These are phyloP conservation scores for Syncephalis plumigaleata DNA, from an alignment of 371 early-diverging fungal genomes.

Conservation along the genomic window DNA sequence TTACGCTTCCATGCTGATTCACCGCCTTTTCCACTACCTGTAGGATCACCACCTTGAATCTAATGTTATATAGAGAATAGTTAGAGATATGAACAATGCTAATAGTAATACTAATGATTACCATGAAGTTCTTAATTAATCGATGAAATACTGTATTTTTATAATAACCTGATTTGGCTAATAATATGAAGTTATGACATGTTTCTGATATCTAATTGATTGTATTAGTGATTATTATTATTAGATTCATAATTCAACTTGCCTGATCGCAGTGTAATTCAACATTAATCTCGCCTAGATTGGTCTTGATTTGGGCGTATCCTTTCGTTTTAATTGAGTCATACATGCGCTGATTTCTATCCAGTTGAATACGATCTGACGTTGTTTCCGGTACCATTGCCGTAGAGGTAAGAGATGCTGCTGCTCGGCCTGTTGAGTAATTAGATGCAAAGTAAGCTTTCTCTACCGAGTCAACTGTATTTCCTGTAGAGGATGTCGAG, in stretches of 20 bases:
- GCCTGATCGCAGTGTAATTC: conserved; percentile 68
- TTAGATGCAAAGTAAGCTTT: conserved; percentile 58
- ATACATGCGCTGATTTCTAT: conserved; percentile 77
- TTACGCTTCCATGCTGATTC: conserved; percentile 59
- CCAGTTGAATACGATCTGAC: conserved; percentile 47
- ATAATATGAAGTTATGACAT: conserved; percentile 80
- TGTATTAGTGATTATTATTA: neutral
- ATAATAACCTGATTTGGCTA: conserved; percentile 74
- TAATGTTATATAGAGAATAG: conserved; percentile 8
- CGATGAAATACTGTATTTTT: conserved; percentile 69
- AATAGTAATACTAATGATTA: conserved; percentile 10
- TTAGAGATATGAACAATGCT: neutral
- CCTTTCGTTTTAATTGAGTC: conserved; percentile 55
- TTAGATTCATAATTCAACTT: neutral
- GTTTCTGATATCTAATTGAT: conserved; percentile 50
- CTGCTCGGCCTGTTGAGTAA: conserved; percentile 62
- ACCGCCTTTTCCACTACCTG: conserved; percentile 81
- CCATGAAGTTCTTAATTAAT: conserved; percentile 80
- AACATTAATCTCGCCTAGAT: conserved; percentile 69
- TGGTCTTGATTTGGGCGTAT: conserved; percentile 59
- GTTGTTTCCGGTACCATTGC: conserved; percentile 50
- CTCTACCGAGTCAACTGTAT: conserved; percentile 7
- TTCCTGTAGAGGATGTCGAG: neutral
- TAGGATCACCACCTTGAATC: conserved; percentile 91
- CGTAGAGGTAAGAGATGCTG: conserved; percentile 80